Evolutionary conservation across 2,329 filamentous ascomycete genomes (phyloP), one percentile per base, ranked within the genome.

Genomic region (Chalaropsis ovoidea): DNA sequence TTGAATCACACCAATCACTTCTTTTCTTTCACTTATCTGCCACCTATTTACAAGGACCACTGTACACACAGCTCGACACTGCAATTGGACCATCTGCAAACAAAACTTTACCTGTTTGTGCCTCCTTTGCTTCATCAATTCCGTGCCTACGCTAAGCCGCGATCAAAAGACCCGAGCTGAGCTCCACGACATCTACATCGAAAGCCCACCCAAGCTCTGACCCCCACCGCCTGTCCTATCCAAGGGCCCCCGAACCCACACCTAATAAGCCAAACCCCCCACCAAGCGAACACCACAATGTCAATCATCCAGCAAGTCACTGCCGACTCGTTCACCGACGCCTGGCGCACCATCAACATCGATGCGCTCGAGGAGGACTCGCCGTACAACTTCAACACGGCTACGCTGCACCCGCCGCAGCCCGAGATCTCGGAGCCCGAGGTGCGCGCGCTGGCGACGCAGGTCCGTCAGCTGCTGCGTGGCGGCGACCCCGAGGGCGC

Each of bases 341-440:
- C 82, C 73, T 87, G 84, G 84, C 89, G 92, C 76, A 96, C 90
- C 70, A 94, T 96, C 81, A 90, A 96, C 82, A 88, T 96, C 76
- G 92, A 96, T 75, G 86, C 87, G 71, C 83, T 95, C 72, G 89
- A 94, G 75, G 90, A 92, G 67, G 92, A 97, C 76, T 94, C 90
- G 71, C 84, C 89, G 70, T 79, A 85, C 76, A 97, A 96, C 83
- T 97, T 97, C 79, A 89, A 95, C 77, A 85, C 89, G 69, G 83
- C 87, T 67, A 90, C 90, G 19, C 85, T 97, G 71, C 86, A 88
- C 70, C 90, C 92, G 43, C 82, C 88, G 54, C 85, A 85, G 68
- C 81, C 88, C 70, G 86, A 92, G 70, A 82, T 89, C 68, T 85
- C 82, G 71, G 88, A 93, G 71, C 80, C 84, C 71, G 90, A 94